Conservation (phyloP, 2,329 filamentous ascomycete genomes). For the Fusarium sp. region DNA sequence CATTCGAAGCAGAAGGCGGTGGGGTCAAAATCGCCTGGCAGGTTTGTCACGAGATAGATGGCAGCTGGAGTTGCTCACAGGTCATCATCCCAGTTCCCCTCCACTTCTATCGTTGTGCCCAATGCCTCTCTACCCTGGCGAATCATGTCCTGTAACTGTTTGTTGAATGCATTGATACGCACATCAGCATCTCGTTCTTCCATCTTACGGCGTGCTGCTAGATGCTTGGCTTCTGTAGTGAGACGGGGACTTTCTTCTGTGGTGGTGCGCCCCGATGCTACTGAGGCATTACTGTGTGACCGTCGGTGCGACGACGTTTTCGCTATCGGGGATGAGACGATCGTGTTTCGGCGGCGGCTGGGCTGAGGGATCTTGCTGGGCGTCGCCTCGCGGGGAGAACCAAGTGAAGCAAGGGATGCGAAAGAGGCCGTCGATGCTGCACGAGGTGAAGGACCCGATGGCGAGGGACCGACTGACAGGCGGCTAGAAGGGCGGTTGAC, state of each 20-base stretch:
- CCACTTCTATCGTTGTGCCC: conserved; percentile 77
- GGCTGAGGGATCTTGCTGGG: conserved; percentile 61
- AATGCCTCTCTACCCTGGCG: conserved; percentile 88
- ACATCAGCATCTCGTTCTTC: conserved; percentile 85
- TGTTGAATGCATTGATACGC: conserved; percentile 83
- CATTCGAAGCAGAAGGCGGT: conserved; percentile 8
- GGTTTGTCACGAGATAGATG: conserved; percentile 23
- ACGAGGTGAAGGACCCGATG: conserved; percentile 33
- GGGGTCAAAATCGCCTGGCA: conserved; percentile 16
- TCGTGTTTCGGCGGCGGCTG: conserved; percentile 30
- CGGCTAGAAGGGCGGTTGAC: conserved; percentile 55
- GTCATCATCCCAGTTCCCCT: conserved; percentile 58
- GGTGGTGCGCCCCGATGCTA: conserved; percentile 53
- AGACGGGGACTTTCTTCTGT: conserved; percentile 62
- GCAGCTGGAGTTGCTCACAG: conserved; percentile 40
- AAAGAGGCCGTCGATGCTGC: conserved; percentile 53
- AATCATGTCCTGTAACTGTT: conserved; percentile 87
- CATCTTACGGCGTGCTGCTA: conserved; percentile 77
- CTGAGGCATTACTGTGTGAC: conserved; percentile 60
- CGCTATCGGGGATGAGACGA: conserved; percentile 38
- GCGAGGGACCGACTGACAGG: conserved; percentile 57
- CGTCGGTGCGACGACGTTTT: conserved; percentile 55
- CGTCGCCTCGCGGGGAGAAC: conserved; percentile 52
- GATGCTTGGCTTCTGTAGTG: conserved; percentile 76
- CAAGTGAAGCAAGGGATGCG: conserved; percentile 53